phyloP scores from a whole-genome alignment of 1,284 basidiomycete species.

The Kwoniella shivajii region DNA sequence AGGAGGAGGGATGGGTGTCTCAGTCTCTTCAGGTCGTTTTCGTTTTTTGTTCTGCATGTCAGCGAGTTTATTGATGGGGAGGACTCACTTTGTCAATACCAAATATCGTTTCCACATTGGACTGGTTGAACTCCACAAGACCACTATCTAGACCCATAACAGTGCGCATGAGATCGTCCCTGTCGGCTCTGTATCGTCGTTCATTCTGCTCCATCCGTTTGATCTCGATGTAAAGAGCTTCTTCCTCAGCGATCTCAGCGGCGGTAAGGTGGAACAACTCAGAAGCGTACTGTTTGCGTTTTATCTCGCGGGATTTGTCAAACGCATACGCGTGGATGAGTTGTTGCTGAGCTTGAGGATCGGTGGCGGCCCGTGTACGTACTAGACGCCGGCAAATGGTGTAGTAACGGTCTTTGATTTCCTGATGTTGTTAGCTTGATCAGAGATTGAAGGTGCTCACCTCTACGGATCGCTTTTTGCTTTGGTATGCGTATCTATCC shows the following conservation, averaged over 20 bases:
- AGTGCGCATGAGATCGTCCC: constrained; percentile 85
- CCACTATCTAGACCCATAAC: constrained; percentile 84
- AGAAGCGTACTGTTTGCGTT: constrained; percentile 83
- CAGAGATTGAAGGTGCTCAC: constrained; percentile 52
- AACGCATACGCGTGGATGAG: constrained; percentile 74
- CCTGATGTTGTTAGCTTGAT: constrained; percentile 59
- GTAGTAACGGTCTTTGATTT: constrained; percentile 93
- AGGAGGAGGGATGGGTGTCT: constrained; percentile 14
- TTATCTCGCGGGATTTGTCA: constrained; percentile 86
- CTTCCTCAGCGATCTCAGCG: constrained; percentile 91
- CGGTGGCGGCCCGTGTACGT: constrained; percentile 74
- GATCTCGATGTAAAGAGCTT: constrained; percentile 90
- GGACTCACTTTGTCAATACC: constrained; percentile 47
- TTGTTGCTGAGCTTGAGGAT: constrained; percentile 69
- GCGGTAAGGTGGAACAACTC: constrained; percentile 83
- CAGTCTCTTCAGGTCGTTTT: constrained; percentile 45
- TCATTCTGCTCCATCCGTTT: constrained; percentile 94
- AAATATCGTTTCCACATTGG: constrained; percentile 48
- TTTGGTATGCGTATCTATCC: constrained; percentile 78
- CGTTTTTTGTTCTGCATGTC: constrained; percentile 49
- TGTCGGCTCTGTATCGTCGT: constrained; percentile 79
- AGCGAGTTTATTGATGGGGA: neutral
- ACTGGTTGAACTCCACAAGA: constrained; percentile 61
- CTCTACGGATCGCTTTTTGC: constrained; percentile 65
- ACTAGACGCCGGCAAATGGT: constrained; percentile 87